phyloP scores from a whole-genome alignment of 192 early-diverging fungal species.

The Coemansia sp. region DNA sequence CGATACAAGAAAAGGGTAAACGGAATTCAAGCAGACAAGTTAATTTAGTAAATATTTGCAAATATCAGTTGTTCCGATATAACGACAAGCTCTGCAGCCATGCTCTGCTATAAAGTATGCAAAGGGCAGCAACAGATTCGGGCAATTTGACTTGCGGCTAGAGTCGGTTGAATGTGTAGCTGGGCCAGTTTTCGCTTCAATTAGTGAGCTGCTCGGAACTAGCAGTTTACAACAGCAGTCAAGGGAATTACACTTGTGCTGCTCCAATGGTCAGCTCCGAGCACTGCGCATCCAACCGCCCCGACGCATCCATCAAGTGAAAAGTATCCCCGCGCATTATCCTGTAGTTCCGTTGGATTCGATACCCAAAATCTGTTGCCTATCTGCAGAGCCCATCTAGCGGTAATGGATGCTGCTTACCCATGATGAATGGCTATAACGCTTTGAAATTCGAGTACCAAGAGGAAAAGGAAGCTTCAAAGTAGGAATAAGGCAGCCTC shows the following conservation, averaged over 20 bases:
- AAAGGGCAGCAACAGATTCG: background rate
- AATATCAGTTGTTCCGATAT: background rate
- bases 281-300: constrained; percentile 2
- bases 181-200: background rate
- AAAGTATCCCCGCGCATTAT: background rate
- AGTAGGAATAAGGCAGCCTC: background rate
- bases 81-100: background rate
- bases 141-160: background rate
- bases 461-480: constrained; percentile 11
- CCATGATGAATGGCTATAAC: constrained; percentile 14
- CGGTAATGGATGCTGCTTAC: constrained; percentile 7
- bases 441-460: constrained; percentile 8
- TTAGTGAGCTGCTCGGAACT: background rate
- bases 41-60: background rate
- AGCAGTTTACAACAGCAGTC: background rate
- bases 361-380: background rate
- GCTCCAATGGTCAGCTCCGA: too few relatives aligned
- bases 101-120: background rate
- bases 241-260: background rate
- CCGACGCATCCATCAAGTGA: constrained; percentile 18
- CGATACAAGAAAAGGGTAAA: too few relatives aligned
- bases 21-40: background rate
- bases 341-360: constrained; percentile 15
- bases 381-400: background rate
- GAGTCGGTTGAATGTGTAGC: background rate